These are phyloP conservation scores for Chiua virens DNA, from an alignment of 768 basidiomycete species.

Conservation along the genomic window DNA sequence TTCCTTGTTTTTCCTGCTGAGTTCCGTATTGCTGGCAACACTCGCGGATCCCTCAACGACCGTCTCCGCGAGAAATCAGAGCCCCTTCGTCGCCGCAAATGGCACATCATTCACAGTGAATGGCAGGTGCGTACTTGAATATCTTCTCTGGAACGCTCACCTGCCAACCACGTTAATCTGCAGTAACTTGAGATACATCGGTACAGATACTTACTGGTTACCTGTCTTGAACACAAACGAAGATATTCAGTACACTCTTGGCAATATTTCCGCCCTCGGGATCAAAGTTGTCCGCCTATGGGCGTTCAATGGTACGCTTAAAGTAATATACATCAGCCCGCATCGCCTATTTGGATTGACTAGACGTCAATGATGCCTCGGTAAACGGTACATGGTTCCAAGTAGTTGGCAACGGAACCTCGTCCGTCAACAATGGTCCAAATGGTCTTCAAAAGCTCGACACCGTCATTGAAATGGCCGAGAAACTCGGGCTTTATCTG, in stretches of 20 bases:
- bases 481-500: constrained; percentile 52
- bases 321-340: neutral
- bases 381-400: constrained; percentile 66
- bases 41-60: constrained; percentile 36
- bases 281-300: constrained; percentile 64
- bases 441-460: constrained; percentile 67
- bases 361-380: constrained; percentile 55
- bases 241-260: constrained; percentile 59
- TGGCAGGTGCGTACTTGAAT: constrained; percentile 41
- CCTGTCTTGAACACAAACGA: constrained; percentile 48
- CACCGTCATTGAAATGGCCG: constrained; percentile 52
- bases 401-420: constrained; percentile 52
- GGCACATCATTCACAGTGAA: constrained; percentile 53
- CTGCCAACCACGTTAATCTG: constrained; percentile 25
- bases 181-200: constrained; percentile 44
- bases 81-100: constrained; percentile 45
- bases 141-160: neutral
- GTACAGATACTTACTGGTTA: constrained; percentile 72
- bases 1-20: constrained; percentile 28
- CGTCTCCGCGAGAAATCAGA: constrained; percentile 27
- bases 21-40: constrained; percentile 30
- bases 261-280: constrained; percentile 54
- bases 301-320: constrained; percentile 60
- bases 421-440: constrained; percentile 55
- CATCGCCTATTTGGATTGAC: constrained; percentile 8